Conservation (phyloP, 2,329 filamentous ascomycete genomes). For the Fusarium piperis region DNA sequence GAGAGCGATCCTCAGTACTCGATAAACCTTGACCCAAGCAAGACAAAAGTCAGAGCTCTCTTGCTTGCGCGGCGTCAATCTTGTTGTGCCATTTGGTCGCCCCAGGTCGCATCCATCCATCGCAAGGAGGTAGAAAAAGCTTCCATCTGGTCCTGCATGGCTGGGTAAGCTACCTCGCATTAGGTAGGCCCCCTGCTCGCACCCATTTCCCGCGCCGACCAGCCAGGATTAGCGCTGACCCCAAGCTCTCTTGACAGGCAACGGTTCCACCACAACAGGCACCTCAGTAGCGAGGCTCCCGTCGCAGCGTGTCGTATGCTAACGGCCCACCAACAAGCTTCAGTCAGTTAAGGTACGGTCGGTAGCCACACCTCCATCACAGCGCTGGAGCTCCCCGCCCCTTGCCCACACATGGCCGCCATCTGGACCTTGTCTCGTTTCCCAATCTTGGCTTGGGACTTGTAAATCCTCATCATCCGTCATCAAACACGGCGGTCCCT, state of each 20-base stretch:
- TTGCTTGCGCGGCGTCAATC: neutral
- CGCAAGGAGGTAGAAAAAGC: neutral
- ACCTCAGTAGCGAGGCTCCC: slow-evolving; percentile 17
- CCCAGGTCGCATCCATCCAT: neutral
- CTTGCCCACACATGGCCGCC: slow-evolving; percentile 34
- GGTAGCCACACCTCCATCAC: slow-evolving; percentile 28
- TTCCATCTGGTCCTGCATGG: neutral
- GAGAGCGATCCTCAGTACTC: neutral
- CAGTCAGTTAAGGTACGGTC: slow-evolving; percentile 17
- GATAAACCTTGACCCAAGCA: neutral
- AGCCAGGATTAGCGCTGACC: slow-evolving; percentile 37
- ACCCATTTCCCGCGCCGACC: slow-evolving; percentile 30
- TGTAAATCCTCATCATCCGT: slow-evolving; percentile 22
- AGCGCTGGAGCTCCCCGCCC: slow-evolving; percentile 18
- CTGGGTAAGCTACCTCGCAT: neutral
- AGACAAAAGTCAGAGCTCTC: neutral
- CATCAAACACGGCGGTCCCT: slow-evolving; percentile 14
- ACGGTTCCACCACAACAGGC: slow-evolving; percentile 37
- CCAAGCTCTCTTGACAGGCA: slow-evolving; percentile 36
- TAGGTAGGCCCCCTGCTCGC: slow-evolving; percentile 27
- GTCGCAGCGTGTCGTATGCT: slow-evolving; percentile 28
- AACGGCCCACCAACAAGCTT: slow-evolving; percentile 28
- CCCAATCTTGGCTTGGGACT: slow-evolving; percentile 20
- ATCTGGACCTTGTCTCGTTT: slow-evolving; percentile 28
- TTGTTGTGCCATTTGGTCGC: neutral